These are phyloP conservation scores for Penicillium simplicissimum DNA, from an alignment of 495 filamentous ascomycete genomes.

Conservation along the genomic window DNA sequence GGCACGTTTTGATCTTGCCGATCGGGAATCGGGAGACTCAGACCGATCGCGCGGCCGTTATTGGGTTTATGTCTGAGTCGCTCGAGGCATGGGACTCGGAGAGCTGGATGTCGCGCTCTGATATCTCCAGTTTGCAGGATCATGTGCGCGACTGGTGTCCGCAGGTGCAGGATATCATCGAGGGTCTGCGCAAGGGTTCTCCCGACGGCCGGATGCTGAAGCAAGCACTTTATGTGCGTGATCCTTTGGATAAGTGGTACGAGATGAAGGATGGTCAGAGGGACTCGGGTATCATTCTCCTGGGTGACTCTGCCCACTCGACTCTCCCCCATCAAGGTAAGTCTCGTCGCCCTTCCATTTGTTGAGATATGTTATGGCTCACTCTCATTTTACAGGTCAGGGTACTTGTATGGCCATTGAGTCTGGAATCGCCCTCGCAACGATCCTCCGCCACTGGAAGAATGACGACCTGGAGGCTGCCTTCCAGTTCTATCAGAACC, in stretches of 20 bases:
- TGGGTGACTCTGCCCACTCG: slow-evolving; percentile 35
- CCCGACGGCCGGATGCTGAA: slow-evolving; percentile 32
- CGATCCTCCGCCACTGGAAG: slow-evolving; percentile 33
- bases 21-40: slow-evolving; percentile 32
- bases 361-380: neutral
- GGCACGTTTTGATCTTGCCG: slow-evolving; percentile 30
- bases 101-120: slow-evolving; percentile 37
- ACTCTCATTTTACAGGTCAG: slow-evolving; percentile 20
- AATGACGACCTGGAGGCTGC: slow-evolving; percentile 24
- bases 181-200: slow-evolving; percentile 28
- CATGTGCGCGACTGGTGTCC: slow-evolving; percentile 37
- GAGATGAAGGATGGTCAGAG: slow-evolving; percentile 29
- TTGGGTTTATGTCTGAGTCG: slow-evolving; percentile 36
- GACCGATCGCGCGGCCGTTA: slow-evolving; percentile 29
- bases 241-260: slow-evolving; percentile 31
- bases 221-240: slow-evolving; percentile 33
- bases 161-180: slow-evolving; percentile 33
- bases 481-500: slow-evolving; percentile 32
- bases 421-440: slow-evolving; percentile 33
- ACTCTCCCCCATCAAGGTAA: slow-evolving; percentile 36
- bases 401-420: slow-evolving; percentile 38
- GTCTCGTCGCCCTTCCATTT: neutral
- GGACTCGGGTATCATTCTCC: slow-evolving; percentile 30
- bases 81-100: slow-evolving; percentile 35
- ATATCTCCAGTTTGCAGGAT: slow-evolving; percentile 32